A percentile compares a stretch with the other conserved stretches of the same genome.
phyloP scores from a whole-genome alignment of 371 early-diverging fungal species.

The Mucor indicus region DNA sequence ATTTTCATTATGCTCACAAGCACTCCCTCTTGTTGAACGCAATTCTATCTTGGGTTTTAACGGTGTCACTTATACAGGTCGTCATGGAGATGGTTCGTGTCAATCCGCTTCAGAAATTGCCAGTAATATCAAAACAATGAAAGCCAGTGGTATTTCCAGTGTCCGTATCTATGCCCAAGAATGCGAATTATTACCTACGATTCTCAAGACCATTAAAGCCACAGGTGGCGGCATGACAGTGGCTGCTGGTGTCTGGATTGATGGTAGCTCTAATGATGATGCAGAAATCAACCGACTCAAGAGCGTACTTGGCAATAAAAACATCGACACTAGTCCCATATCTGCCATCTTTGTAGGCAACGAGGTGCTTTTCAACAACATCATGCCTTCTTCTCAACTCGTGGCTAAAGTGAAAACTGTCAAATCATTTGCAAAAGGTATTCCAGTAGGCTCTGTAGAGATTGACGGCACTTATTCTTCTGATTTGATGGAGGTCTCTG shows the following conservation, averaged over 20 bases:
- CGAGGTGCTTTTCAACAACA: constrained; percentile 29
- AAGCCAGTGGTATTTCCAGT: constrained; percentile 27
- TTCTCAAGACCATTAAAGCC: constrained; percentile 27
- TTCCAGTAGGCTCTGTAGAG: constrained; percentile 55
- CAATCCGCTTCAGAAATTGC: constrained; percentile 23
- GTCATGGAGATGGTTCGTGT: constrained; percentile 32
- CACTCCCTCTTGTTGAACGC: constrained; percentile 22
- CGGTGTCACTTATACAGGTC: constrained; percentile 32
- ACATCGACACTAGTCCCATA: constrained; percentile 15
- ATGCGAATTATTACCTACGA: constrained; percentile 34
- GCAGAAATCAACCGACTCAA: constrained; percentile 29
- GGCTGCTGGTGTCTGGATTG: constrained; percentile 42
- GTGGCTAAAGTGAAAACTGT: constrained; percentile 39
- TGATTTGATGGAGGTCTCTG: constrained; percentile 35
- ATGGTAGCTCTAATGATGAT: constrained; percentile 28
- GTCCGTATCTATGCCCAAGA: constrained; percentile 52
- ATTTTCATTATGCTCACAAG: too few species aligned
- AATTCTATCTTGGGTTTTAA: constrained; percentile 1
- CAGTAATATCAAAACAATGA: constrained; percentile 24
- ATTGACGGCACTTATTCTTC: constrained; percentile 29
- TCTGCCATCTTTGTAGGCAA: constrained; percentile 40
- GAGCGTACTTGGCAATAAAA: constrained; percentile 4
- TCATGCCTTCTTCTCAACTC: constrained; percentile 19
- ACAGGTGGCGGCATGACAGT: constrained; percentile 38
- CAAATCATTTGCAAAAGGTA: constrained; percentile 28